Conservation (phyloP, 345 rosid species). For the Rhodamnia rubescens region DNA sequence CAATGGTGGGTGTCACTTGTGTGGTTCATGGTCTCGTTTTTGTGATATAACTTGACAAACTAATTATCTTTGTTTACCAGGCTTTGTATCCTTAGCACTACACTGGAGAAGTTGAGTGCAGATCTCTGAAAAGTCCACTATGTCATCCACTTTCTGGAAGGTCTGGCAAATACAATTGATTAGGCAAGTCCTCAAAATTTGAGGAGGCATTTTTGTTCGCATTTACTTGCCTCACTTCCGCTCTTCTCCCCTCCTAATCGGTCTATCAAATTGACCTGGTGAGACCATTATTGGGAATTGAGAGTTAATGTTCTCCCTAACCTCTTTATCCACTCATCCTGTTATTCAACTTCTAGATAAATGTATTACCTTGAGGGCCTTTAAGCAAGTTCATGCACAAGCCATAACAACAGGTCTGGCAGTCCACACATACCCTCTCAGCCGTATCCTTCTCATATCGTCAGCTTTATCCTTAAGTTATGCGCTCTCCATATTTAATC, state of each 20-base stretch:
- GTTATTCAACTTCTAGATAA: constrained; percentile 24
- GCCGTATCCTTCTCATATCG: constrained; percentile 36
- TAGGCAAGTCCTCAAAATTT: not conserved
- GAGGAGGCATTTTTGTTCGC: not conserved
- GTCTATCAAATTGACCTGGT: not conserved
- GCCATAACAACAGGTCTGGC: constrained; percentile 36
- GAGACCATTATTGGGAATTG: not conserved
- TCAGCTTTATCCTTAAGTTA: constrained; percentile 23
- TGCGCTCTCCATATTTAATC: constrained; percentile 39
- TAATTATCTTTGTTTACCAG: not conserved
- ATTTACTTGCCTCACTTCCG: not conserved
- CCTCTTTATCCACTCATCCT: constrained; percentile 15
- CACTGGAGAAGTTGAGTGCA: not conserved
- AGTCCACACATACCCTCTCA: constrained; percentile 54
- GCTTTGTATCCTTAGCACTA: not conserved
- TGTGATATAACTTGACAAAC: not conserved
- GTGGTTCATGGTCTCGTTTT: not conserved
- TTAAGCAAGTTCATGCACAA: constrained; percentile 46
- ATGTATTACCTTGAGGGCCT: constrained; percentile 28
- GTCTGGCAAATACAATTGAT: not conserved
- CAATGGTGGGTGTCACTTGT: not conserved
- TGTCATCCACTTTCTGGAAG: not conserved
- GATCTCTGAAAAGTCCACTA: not conserved
- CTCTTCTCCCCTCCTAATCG: not conserved
- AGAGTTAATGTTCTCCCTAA: constrained; percentile 5